phyloP scores from a whole-genome alignment of 2,329 filamentous ascomycete species.

The Rhynchosporium secalis region DNA sequence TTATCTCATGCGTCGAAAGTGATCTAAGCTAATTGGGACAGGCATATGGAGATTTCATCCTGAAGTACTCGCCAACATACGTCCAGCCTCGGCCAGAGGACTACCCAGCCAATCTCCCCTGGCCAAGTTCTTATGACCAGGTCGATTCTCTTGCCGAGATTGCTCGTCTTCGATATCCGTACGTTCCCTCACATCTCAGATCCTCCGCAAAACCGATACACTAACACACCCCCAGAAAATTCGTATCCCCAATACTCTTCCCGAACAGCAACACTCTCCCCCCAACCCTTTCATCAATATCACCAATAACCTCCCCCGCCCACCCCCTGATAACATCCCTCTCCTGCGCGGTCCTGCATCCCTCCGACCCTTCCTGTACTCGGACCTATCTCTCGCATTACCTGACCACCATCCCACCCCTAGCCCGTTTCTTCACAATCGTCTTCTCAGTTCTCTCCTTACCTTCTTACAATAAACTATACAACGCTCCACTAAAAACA shows the following conservation, averaged over 20 bases:
- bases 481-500: constrained; percentile 67
- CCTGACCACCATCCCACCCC: constrained; percentile 75
- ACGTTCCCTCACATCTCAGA: constrained; percentile 43
- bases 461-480: constrained; percentile 65
- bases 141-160: constrained; percentile 81
- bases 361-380: constrained; percentile 81
- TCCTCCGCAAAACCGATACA: constrained; percentile 14
- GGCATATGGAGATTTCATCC: constrained; percentile 63
- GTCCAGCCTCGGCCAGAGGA: constrained; percentile 69
- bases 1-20: constrained; percentile 7
- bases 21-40: constrained; percentile 22
- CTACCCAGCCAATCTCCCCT: constrained; percentile 65
- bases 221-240: constrained; percentile 54
- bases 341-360: constrained; percentile 88
- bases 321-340: constrained; percentile 84
- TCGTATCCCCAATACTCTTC: constrained; percentile 83
- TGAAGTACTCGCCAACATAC: constrained; percentile 74
- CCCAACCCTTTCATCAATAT: constrained; percentile 63
- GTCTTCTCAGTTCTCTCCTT: constrained; percentile 68
- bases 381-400: constrained; percentile 87
- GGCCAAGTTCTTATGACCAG: constrained; percentile 75
- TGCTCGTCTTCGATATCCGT: constrained; percentile 81
- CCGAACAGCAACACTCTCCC: constrained; percentile 69
- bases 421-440: constrained; percentile 76
- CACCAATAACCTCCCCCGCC: constrained; percentile 77